These are phyloP conservation scores for Sicyos baderoa DNA, from an alignment of 306 rosid species.

Conservation along the genomic window DNA sequence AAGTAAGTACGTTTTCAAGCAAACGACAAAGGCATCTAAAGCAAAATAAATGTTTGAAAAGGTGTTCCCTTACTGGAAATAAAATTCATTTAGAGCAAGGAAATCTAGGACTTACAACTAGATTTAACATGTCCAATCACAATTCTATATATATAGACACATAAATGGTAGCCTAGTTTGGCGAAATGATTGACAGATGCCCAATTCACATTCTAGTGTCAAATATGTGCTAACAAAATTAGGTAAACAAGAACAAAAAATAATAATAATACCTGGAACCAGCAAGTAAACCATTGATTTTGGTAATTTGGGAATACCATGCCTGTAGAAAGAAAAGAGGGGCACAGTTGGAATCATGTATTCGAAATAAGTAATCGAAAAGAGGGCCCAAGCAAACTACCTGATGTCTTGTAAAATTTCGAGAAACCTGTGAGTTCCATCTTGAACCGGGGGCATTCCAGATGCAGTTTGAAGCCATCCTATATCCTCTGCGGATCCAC, in stretches of 20 bases:
- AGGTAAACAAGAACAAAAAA: constrained; percentile 11
- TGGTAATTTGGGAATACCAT: constrained; percentile 85
- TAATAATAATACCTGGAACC: constrained; percentile 77
- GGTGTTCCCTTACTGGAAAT: background rate
- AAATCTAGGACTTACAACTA: background rate
- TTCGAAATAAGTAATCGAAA: constrained; percentile 8
- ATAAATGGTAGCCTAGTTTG: background rate
- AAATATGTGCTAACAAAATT: background rate
- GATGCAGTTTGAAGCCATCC: constrained; percentile 92
- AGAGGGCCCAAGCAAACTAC: constrained; percentile 28
- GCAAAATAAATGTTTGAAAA: background rate
- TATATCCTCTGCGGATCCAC: constrained; percentile 90
- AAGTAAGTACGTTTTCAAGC: constrained; percentile 11
- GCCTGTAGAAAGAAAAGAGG: constrained; percentile 48
- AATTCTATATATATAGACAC: background rate
- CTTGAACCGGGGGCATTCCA: constrained; percentile 75
- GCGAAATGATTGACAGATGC: background rate
- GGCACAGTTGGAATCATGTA: constrained; percentile 19
- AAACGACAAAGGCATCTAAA: constrained; percentile 5
- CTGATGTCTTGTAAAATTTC: constrained; percentile 68
- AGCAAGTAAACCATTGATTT: constrained; percentile 82
- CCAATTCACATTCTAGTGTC: background rate
- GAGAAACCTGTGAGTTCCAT: constrained; percentile 70
- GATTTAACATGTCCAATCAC: background rate
- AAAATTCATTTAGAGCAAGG: background rate